phyloP scores from a whole-genome alignment of 495 filamentous ascomycete species.

The Penicillium cosmopolitanum region DNA sequence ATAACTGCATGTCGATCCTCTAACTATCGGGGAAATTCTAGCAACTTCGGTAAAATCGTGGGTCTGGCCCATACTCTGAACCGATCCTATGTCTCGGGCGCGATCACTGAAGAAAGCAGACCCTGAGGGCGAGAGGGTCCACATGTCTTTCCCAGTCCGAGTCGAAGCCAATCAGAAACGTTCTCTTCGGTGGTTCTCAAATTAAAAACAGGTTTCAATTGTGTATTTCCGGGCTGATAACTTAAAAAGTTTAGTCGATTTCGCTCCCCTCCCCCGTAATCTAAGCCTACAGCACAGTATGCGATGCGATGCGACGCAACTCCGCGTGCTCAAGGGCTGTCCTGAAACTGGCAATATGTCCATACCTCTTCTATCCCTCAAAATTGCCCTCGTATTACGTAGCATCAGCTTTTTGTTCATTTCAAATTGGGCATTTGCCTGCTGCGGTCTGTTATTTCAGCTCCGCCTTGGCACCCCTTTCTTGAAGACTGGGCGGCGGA shows the following conservation, averaged over 20 bases:
- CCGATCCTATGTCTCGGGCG: constrained; percentile 2
- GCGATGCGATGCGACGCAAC: too few relatives aligned
- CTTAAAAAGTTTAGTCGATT: neutral
- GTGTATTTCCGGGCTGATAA: neutral
- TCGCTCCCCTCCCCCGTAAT: neutral
- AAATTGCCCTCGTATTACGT: too few relatives aligned
- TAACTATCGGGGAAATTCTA: neutral
- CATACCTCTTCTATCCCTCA: too few relatives aligned
- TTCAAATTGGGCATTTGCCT: too few relatives aligned
- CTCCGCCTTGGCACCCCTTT: too few relatives aligned
- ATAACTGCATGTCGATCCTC: neutral
- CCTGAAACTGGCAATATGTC: too few relatives aligned
- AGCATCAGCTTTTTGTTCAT: too few relatives aligned
- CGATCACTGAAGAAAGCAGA: neutral
- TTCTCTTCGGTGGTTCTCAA: neutral
- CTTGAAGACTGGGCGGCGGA: too few relatives aligned
- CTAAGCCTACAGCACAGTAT: too few relatives aligned
- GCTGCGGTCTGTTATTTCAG: too few relatives aligned
- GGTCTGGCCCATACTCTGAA: neutral
- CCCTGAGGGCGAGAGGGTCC: neutral
- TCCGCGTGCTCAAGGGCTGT: too few relatives aligned
- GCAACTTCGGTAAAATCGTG: neutral
- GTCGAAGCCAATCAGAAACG: neutral
- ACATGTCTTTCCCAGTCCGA: constrained; percentile 3
- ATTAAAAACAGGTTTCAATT: constrained; percentile 1